Evolutionary conservation across 139 green algal genomes (phyloP), one percentile per base, ranked within the genome.

Genomic region (Zygnema circumcarinatum): DNA sequence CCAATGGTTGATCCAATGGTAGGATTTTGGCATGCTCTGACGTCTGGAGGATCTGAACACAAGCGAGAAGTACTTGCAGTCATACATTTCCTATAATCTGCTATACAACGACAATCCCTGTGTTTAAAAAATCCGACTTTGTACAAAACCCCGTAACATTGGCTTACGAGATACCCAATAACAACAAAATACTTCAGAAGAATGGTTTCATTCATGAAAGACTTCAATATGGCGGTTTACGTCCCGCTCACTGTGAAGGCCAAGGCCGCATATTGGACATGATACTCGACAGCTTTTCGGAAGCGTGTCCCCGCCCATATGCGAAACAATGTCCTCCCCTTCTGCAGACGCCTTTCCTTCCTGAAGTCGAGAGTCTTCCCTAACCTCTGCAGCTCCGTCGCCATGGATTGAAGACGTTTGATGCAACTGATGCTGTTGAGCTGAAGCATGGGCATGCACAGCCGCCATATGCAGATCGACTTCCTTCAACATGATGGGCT

Each of bases 401-500:
- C 16, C 16, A 83, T 81, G 29, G 56, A 35, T n/a, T 72, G 56
- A n/a, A 72, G 29, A 72, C n/a, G 56, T 72, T n/a, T 72, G 29
- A 29, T n/a, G 29, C n/a, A n/a, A 72, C 56, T n/a, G 29, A 35
- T n/a, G 29, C 56, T 35, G 29, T n/a, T 72, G n/a, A n/a, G n/a
- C n/a, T n/a, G n/a, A n/a, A n/a, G n/a, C n/a, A n/a, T n/a, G n/a
- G n/a, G n/a, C 85, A 38, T 90, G 85, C 29, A 90, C 82, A 29
- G 86, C 80, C 0, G 36, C 79, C 32, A 52, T 21, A 47, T 91
- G 87, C 1, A 91, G 25, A 7, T 89, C 36, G 25, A 91, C 47
- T 21, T 91, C 81, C 39, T 91, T 91, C 1, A 91, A 53, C 81
- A 78, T 91, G 32, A 91, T 74, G 22, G 47, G 25, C 33, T 76